These are phyloP conservation scores for Plectranthus barbatus DNA, from an alignment of 257 asterid species.

Conservation along the genomic window DNA sequence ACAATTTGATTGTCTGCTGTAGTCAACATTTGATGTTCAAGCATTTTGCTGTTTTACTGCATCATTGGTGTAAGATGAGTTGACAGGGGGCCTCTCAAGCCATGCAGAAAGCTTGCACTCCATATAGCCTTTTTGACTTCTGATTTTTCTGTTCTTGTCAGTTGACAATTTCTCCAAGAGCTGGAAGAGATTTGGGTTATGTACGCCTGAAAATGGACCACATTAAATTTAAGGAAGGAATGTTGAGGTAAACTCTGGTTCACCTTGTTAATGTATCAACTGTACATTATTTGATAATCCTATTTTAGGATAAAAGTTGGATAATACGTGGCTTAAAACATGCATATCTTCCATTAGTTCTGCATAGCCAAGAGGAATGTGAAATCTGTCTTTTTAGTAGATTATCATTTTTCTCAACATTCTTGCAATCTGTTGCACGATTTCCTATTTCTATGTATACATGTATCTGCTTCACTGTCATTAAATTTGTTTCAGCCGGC, in stretches of 20 bases:
- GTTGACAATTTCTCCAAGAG: constrained; percentile 91
- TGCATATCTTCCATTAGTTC: not conserved
- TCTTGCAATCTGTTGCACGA: not conserved
- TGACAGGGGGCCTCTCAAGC: not conserved
- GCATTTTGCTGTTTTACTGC: not conserved
- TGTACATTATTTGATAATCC: not conserved
- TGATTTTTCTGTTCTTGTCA: constrained; percentile 19
- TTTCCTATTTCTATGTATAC: not conserved
- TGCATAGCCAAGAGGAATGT: not conserved
- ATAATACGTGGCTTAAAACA: not conserved
- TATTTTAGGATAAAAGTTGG: not conserved
- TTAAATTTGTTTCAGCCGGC: constrained; percentile 62
- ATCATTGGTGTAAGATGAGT: not conserved
- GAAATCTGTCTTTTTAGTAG: not conserved
- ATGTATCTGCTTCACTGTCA: not conserved
- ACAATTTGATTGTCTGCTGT: not conserved
- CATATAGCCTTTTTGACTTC: constrained; percentile 1
- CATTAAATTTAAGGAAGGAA: constrained; percentile 67
- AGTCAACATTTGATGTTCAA: not conserved
- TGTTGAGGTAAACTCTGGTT: constrained; percentile 54
- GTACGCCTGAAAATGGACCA: constrained; percentile 73
- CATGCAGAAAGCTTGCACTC: not conserved
- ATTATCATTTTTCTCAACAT: not conserved
- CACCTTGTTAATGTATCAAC: not conserved
- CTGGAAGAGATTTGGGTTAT: constrained; percentile 90